Percentiles rank a stretch among this genome's conserved stretches.
Conservation (phyloP, 1,284 basidiomycete genomes). For the Trametes polyzona region DNA sequence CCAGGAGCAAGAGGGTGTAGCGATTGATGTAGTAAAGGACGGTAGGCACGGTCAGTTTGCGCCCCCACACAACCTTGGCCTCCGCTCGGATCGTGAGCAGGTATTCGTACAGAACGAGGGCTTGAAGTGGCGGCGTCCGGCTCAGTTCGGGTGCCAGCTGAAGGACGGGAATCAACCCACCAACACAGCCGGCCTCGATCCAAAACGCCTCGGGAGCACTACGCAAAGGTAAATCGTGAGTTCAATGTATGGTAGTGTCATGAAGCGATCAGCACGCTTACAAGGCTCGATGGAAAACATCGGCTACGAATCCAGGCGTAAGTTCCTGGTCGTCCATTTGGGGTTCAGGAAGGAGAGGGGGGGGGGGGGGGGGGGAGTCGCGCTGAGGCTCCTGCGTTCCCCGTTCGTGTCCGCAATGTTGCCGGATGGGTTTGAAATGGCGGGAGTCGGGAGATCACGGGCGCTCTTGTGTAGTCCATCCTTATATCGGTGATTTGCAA, state of each 20-base stretch:
- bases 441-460: no score
- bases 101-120: slow-evolving; percentile 17
- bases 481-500: no score
- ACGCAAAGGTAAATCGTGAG: not conserved
- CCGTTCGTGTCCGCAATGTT: no score
- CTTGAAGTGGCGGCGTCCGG: not conserved
- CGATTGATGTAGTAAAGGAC: slow-evolving; percentile 16
- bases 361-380: no score
- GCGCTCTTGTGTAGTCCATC: no score
- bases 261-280: not conserved
- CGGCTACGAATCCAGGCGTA: not conserved
- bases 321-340: not conserved
- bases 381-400: no score
- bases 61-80: slow-evolving; percentile 16
- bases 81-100: slow-evolving; percentile 10
- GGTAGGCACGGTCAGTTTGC: slow-evolving; percentile 10
- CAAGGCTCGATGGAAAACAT: not conserved
- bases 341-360: no score
- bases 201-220: slow-evolving; percentile 1
- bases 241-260: no score
- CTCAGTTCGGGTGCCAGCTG: no score
- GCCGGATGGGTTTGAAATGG: no score
- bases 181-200: slow-evolving; percentile 10
- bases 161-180: not conserved
- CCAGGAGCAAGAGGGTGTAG: slow-evolving; percentile 3